A percentile compares a stretch with the other conserved stretches of the same genome.
phyloP scores from a whole-genome alignment of 139 green algal species.

The Volvox africanus region DNA sequence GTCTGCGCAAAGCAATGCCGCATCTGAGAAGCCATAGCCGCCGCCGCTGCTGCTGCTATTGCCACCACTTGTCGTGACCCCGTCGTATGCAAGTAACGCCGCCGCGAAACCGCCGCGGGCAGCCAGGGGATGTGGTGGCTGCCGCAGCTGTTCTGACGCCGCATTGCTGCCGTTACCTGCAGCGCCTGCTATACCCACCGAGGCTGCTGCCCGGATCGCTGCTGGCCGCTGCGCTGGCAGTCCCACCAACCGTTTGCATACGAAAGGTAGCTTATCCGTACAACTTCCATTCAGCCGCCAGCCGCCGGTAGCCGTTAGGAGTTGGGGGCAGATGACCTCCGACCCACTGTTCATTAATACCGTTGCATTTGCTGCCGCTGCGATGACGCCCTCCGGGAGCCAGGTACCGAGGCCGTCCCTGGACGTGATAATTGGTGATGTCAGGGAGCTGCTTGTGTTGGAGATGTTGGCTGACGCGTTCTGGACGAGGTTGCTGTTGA shows the following conservation, averaged over 20 bases:
- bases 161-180: background rate
- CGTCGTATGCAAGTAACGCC: slow-evolving; percentile 12
- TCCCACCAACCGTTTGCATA: slow-evolving; percentile 29
- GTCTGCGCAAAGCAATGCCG: background rate
- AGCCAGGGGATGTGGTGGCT: slow-evolving; percentile 21
- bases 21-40: background rate
- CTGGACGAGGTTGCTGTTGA: background rate
- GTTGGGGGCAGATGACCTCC: background rate
- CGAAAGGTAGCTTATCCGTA: background rate
- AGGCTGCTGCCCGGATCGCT: background rate
- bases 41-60: background rate
- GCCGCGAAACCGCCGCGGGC: background rate
- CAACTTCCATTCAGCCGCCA: slow-evolving; percentile 6
- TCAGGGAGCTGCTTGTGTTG: background rate
- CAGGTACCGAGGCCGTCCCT: slow-evolving; percentile 6
- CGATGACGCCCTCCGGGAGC: background rate
- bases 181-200: background rate
- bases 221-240: background rate
- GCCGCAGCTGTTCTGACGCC: no score
- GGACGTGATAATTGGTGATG: background rate
- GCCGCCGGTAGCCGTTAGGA: background rate
- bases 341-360: background rate
- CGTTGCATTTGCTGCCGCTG: background rate
- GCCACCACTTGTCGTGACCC: background rate
- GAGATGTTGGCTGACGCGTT: no score